Conservation (phyloP, 805 yeast genomes). For the Candida gorgasii region DNA sequence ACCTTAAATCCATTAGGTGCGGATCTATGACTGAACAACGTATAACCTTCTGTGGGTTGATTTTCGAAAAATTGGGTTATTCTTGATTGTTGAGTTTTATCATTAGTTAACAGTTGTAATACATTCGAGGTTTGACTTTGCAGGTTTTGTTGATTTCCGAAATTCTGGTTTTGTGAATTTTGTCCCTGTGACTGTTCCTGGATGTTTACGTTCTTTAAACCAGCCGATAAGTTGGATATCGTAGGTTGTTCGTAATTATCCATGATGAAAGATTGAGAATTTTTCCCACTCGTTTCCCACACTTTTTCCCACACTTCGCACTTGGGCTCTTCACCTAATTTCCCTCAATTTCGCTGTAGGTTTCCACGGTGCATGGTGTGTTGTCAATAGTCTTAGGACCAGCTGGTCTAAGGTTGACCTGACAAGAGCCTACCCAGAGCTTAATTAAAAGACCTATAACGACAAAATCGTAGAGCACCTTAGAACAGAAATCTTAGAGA, state of each 20-base stretch:
- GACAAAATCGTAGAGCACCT: no score
- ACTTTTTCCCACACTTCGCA: no score
- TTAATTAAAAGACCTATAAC: no score
- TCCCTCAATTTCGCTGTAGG: no score
- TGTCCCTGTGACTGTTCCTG: slow-evolving; percentile 43
- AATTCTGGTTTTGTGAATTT: slow-evolving; percentile 41
- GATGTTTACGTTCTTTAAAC: slow-evolving; percentile 44
- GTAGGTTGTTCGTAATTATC: slow-evolving; percentile 19
- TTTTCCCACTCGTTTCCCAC: slow-evolving; percentile 2
- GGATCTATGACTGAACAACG: slow-evolving; percentile 77
- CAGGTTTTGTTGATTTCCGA: slow-evolving; percentile 27
- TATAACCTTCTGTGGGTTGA: slow-evolving; percentile 79
- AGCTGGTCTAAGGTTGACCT: no score
- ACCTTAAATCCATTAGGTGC: slow-evolving; percentile 98
- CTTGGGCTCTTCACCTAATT: no score
- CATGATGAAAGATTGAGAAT: slow-evolving; percentile 6
- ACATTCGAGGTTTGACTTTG: slow-evolving; percentile 11
- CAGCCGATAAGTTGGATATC: slow-evolving; percentile 48
- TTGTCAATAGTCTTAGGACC: no score
- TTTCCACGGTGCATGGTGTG: no score
- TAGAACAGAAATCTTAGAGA: no score
- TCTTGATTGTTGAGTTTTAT: slow-evolving; percentile 52
- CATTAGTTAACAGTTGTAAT: slow-evolving; percentile 26
- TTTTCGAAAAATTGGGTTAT: slow-evolving; percentile 71
- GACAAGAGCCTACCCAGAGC: no score